Conservation (phyloP, 495 filamentous ascomycete genomes). For the Staphylotrichum longicolle region DNA sequence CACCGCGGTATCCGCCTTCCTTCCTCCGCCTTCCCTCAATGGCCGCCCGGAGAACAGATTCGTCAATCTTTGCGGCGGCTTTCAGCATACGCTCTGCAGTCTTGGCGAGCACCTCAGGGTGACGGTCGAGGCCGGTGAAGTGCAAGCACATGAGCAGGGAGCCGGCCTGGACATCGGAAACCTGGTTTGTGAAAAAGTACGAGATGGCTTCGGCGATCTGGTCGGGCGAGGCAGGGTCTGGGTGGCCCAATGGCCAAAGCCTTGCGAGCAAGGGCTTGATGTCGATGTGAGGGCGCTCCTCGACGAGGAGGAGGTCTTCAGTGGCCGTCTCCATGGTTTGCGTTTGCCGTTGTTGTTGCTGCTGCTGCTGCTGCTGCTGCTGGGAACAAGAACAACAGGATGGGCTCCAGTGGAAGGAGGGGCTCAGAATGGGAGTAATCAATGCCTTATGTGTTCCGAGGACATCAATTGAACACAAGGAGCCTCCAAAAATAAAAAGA, state of each 20-base stretch:
- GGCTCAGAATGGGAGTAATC: not conserved
- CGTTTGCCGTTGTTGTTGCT: not conserved
- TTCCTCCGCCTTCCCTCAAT: conserved; percentile 54
- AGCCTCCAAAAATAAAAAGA: not conserved
- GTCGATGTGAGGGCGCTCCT: conserved; percentile 48
- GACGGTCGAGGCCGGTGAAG: conserved; percentile 75
- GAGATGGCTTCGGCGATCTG: conserved; percentile 87
- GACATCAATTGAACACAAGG: conserved; percentile 6
- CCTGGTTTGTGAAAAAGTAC: conserved; percentile 79
- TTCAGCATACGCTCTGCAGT: conserved; percentile 66
- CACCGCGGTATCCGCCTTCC: conserved; percentile 69
- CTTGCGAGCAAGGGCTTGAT: conserved; percentile 79
- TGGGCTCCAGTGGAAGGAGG: not conserved
- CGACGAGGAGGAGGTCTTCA: conserved; percentile 3
- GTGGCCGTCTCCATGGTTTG: not conserved
- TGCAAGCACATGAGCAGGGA: conserved; percentile 84
- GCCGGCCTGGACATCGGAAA: conserved; percentile 79
- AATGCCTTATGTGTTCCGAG: conserved; percentile 4
- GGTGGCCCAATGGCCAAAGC: conserved; percentile 58
- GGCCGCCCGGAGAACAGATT: conserved; percentile 34
- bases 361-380: too few relatives aligned
- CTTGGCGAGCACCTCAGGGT: conserved; percentile 73
- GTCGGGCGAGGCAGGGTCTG: conserved; percentile 61
- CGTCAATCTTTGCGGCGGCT: conserved; percentile 52
- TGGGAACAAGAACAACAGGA: too few relatives aligned